phyloP scores from a whole-genome alignment of 164 flowering plant species.

The Umbellularia californica region DNA sequence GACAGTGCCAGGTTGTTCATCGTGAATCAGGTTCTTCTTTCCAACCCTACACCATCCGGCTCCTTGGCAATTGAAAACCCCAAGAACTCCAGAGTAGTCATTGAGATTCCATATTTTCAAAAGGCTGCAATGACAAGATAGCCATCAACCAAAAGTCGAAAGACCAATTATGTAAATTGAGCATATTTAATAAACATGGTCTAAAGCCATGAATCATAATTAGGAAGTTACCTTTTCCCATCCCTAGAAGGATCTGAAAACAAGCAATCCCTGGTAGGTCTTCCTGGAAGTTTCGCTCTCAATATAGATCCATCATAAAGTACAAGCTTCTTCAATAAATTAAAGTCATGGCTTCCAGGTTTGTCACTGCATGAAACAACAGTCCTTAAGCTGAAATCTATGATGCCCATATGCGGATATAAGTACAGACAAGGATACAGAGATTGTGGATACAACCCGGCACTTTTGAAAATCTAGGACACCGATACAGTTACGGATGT shows the following conservation, averaged over 20 bases:
- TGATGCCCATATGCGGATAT: too few relatives aligned
- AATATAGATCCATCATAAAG: slow-evolving; percentile 86
- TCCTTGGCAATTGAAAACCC: slow-evolving; percentile 91
- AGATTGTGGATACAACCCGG: too few relatives aligned
- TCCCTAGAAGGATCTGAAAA: slow-evolving; percentile 82
- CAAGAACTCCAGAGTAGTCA: slow-evolving; percentile 79
- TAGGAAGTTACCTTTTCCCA: slow-evolving; percentile 49
- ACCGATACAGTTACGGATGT: too few relatives aligned
- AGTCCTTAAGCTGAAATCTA: too few relatives aligned
- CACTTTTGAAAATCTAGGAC: too few relatives aligned
- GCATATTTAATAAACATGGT: background rate
- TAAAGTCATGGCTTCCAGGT: slow-evolving; percentile 84
- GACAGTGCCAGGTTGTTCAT: slow-evolving; percentile 32
- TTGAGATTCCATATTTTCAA: slow-evolving; percentile 96
- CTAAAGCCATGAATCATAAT: background rate
- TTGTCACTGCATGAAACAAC: slow-evolving; percentile 53
- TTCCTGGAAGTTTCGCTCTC: slow-evolving; percentile 73
- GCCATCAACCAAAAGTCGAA: too few relatives aligned
- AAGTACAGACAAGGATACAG: too few relatives aligned
- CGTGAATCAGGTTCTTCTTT: slow-evolving; percentile 63
- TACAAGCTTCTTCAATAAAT: slow-evolving; percentile 70
- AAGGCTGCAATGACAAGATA: slow-evolving; percentile 36
- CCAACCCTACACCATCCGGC: slow-evolving; percentile 75
- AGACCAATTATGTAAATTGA: too few relatives aligned
- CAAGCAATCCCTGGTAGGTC: slow-evolving; percentile 74